Evolutionary conservation across 768 basidiomycete species (phyloP), one percentile per base, ranked within the genome.

Genomic region (Leccinum arenicola): DNA sequence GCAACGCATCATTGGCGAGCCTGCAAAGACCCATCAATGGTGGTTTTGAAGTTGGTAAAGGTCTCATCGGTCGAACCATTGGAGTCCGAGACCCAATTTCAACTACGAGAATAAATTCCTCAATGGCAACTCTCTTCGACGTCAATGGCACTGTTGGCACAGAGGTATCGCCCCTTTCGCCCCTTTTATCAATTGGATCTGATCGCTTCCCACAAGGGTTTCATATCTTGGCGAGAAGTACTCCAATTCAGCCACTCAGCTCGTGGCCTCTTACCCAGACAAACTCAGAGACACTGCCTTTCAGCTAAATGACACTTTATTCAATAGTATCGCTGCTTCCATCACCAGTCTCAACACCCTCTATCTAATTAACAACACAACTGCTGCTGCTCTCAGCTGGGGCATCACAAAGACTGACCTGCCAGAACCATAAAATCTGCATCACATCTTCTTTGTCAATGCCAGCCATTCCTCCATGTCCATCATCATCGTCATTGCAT

Each of bases 401-500:
- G 97, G 97, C 65, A 98, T 98, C 82, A 99, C 96, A 65, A 99
- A 99, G 77, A 86, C 90, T 29, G 97, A 99, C 74, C 87, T 99
- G 48, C 96, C 97, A 23, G 86, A 89, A 14, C 73, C 86, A 35
- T 93, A 95, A 61, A 80, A 77, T 64, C 89, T 95, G 0, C 84
- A 88, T 35, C 83, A 96, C 73, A 87, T 99, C 74, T 89, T 89
- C 63, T 98, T 99, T 69, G 85, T 98, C 68, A 97, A 99, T 68
- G 85, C 95, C 59, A 97, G 97, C 52, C 97, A 98, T 80, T 92
- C 93, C 7, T 85, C 85, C 76, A 81, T 95, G 76, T 89, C 92
- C 27, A 91, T 89, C 61, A 73, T 27, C 27, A 86, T 95, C 56
- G 92, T 89, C 61, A 73, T 27, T 7, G 87, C 92, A 19, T 98